These are phyloP conservation scores for Boletus pseudo-olivaceus DNA, from an alignment of 768 basidiomycete species.

Conservation along the genomic window DNA sequence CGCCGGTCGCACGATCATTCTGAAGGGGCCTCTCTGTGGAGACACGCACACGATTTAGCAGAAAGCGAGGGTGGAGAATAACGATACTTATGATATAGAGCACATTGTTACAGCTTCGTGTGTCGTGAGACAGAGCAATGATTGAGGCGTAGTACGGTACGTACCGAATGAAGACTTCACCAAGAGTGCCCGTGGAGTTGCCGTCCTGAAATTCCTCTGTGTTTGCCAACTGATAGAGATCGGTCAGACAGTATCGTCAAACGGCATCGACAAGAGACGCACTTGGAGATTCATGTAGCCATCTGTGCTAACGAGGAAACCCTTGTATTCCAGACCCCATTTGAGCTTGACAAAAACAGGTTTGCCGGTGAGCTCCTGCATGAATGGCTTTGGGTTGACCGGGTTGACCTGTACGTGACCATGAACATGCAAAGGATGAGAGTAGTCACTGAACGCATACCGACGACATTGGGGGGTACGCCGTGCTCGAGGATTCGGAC, in stretches of 20 bases:
- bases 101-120: slow-evolving; percentile 85
- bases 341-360: slow-evolving; percentile 92
- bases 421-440: slow-evolving; percentile 6
- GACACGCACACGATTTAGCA: slow-evolving; percentile 23
- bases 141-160: slow-evolving; percentile 21
- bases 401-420: slow-evolving; percentile 64
- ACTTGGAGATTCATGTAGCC: slow-evolving; percentile 99
- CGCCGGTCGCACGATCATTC: slow-evolving; percentile 31
- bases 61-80: not conserved
- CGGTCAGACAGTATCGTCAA: not conserved
- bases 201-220: slow-evolving; percentile 98
- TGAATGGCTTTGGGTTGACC: slow-evolving; percentile 98
- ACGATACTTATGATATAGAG: slow-evolving; percentile 84
- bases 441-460: not conserved
- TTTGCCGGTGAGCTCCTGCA: slow-evolving; percentile 98
- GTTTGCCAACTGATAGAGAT: slow-evolving; percentile 76
- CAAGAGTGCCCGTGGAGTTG: slow-evolving; percentile 91
- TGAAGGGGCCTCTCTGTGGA: slow-evolving; percentile 71
- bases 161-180: slow-evolving; percentile 97
- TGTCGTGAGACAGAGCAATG: slow-evolving; percentile 8
- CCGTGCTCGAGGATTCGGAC: not conserved
- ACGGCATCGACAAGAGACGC: slow-evolving; percentile 5
- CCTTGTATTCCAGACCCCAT: slow-evolving; percentile 99
- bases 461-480: slow-evolving; percentile 14
- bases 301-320: slow-evolving; percentile 97